Evolutionary conservation across 2,329 filamentous ascomycete species (phyloP), one percentile per base, ranked within the genome.

Genomic region (Penicillium brasilianum): DNA sequence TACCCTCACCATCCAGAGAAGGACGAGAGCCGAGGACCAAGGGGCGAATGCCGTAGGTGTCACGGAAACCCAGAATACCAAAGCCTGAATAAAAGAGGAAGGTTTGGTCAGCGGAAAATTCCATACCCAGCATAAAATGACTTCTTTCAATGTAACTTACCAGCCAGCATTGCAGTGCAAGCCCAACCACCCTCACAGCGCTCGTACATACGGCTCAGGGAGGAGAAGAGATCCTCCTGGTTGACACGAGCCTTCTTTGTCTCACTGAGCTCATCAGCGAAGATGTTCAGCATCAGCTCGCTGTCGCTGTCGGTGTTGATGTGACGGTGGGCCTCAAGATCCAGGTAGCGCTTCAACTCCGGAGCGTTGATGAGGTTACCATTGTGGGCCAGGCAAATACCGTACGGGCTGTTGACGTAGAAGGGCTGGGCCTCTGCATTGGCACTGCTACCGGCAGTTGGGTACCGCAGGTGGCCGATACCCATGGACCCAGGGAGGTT

Each of bases 381-480:
- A 72, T 97, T 97, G 79, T 95, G 89, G 22, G 89, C 86, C 74
- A 95, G 85, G 71, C 85, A 90, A 69, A 96, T 90, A 51, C 92
- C 92, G 73, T 92, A 95, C 1, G 91, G 92, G 60, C 85, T 86
- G 81, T 96, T 96, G 71, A 95, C 92, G 74, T 95, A 97, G 77
- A 97, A 96, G 0, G 93, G 93, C 78, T 97, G 93, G 11, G 92
- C 91, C 78, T 97, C 92, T 8, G 92, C 88, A 72, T 92, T 94
- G 60, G 87, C 87, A 67, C 89, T 91, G 75, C 89, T 95, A 59
- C 93, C 93, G 13, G 91, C 90, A 8, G 93, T 97, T 11, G 93
- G 93, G 77, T 97, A 97, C 75, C 93, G 85, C 68, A 97, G 78
- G 77, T 97, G 93, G 44, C 87, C 90, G 62, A 97, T 84, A 63